phyloP scores from a whole-genome alignment of 805 yeast species.

The Zygosaccharomyces kombuchaensis region DNA sequence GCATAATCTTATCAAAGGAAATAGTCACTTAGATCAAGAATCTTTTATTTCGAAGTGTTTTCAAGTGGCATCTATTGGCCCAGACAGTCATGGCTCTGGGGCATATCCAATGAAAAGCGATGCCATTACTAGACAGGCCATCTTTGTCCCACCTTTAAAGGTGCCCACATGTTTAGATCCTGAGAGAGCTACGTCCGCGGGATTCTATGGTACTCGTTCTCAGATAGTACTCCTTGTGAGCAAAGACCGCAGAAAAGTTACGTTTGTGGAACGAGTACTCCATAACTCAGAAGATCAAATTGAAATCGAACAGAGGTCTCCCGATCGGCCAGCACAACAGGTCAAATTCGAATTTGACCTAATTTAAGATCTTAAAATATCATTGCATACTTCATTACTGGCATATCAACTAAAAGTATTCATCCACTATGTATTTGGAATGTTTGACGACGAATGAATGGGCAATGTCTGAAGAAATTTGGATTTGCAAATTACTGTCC shows the following conservation, averaged over 20 bases:
- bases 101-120: slow-evolving; percentile 24
- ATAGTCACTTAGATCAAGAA: slow-evolving; percentile 32
- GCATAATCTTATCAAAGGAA: slow-evolving; percentile 29
- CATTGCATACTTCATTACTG: not conserved
- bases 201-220: slow-evolving; percentile 83
- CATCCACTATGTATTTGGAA: slow-evolving; percentile 37
- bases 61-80: slow-evolving; percentile 48
- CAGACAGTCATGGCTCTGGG: slow-evolving; percentile 32
- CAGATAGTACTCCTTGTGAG: slow-evolving; percentile 71
- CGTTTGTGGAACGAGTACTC: slow-evolving; percentile 59
- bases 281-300: slow-evolving; percentile 45
- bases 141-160: slow-evolving; percentile 68
- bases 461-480: slow-evolving; percentile 37
- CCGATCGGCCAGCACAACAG: slow-evolving; percentile 24
- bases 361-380: not conserved
- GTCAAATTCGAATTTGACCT: slow-evolving; percentile 27
- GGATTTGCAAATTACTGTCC: slow-evolving; percentile 28
- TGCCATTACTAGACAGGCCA: slow-evolving; percentile 49
- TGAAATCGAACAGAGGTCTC: slow-evolving; percentile 15
- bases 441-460: slow-evolving; percentile 63
- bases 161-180: slow-evolving; percentile 30
- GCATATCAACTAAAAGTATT: slow-evolving; percentile 34
- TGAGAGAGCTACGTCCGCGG: slow-evolving; percentile 38
- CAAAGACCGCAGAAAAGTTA: slow-evolving; percentile 42
- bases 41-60: slow-evolving; percentile 45